A percentile compares a stretch with the other conserved stretches of the same genome.
phyloP scores from a whole-genome alignment of 768 basidiomycete species.

The Rhodotorula kratochvilovae region DNA sequence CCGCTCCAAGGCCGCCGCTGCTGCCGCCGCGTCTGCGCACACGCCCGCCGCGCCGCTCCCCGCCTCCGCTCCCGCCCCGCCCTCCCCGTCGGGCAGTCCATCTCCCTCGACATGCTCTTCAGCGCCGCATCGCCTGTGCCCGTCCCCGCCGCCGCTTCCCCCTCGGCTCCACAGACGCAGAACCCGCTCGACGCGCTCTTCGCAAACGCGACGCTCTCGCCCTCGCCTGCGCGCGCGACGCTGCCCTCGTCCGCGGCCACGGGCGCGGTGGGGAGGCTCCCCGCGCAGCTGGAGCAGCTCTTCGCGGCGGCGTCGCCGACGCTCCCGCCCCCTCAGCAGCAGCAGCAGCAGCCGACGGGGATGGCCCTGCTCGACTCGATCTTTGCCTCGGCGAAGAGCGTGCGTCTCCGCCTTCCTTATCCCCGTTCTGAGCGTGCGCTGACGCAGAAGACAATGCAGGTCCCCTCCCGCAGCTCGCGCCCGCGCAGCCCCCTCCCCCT shows the following conservation, averaged over 20 bases:
- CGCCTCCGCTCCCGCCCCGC: not conserved
- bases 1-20: slow-evolving; percentile 14
- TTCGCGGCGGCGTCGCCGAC: slow-evolving; percentile 22
- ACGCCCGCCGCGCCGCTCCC: not conserved
- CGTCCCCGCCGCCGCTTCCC: not conserved
- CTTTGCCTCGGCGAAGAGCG: slow-evolving; percentile 10
- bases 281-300: slow-evolving; percentile 19
- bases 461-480: not conserved
- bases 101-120: slow-evolving; percentile 42
- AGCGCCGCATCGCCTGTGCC: not conserved
- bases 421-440: not conserved
- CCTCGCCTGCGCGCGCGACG: not conserved
- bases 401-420: not conserved
- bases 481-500: not conserved
- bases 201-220: not conserved
- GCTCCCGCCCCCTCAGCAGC: not conserved
- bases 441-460: not conserved
- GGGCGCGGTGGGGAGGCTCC: not conserved
- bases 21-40: not conserved
- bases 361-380: slow-evolving; percentile 31
- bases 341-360: not conserved
- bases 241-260: not conserved
- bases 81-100: slow-evolving; percentile 24
- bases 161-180: not conserved
- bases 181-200: slow-evolving; percentile 30